A percentile compares a stretch with the other conserved stretches of the same genome.
These are phyloP conservation scores for Neopestalotiopsis rosae DNA, from an alignment of 2,329 filamentous ascomycete genomes.

Conservation along the genomic window DNA sequence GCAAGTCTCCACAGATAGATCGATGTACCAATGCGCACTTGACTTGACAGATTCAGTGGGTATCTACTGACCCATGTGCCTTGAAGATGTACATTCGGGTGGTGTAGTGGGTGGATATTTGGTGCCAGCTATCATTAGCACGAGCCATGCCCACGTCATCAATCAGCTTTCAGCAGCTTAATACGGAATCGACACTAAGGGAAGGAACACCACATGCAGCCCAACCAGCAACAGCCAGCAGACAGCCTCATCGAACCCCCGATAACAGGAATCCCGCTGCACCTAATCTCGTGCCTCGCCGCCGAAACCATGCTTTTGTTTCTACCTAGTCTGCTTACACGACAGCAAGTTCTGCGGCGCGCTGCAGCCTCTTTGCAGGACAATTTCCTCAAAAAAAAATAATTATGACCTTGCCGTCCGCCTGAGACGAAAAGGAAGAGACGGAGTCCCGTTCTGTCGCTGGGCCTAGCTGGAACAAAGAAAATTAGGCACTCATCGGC, in stretches of 20 bases:
- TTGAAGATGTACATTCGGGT: neutral
- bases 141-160: constrained; percentile 12
- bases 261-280: neutral
- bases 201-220: too few relatives aligned
- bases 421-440: too few relatives aligned
- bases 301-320: neutral
- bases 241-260: too few relatives aligned
- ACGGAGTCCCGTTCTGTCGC: neutral
- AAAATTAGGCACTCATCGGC: too few relatives aligned
- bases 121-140: neutral
- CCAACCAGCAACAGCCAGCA: too few relatives aligned
- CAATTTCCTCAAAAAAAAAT: neutral
- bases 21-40: neutral
- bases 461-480: neutral
- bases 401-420: neutral
- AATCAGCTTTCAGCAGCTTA: neutral
- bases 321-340: neutral
- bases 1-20: neutral
- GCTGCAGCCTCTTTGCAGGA: neutral
- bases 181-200: neutral
- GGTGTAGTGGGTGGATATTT: too few relatives aligned
- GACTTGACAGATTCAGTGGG: neutral
- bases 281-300: neutral
- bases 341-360: neutral
- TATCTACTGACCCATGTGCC: neutral